Base-by-base conservation (phyloP, 1,284 basidiomycete genomes). In the Fomitopsis pinicola region DNA sequence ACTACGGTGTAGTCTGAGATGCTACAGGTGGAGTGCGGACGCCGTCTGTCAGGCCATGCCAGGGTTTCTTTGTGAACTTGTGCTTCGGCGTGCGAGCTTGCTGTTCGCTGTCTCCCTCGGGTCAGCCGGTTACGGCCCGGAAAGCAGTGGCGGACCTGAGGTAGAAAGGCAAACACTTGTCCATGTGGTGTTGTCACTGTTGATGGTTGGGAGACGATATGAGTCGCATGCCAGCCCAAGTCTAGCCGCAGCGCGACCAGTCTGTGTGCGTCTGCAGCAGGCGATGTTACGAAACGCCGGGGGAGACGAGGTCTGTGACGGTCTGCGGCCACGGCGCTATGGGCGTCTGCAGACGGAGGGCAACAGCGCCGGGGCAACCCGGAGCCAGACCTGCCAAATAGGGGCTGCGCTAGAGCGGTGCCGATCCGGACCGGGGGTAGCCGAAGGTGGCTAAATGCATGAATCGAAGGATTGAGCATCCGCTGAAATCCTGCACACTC, bases 341-440 rank as follows among this genome's bases (percentile, higher is more conserved):
- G 52, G 52, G 52, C 52, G 52, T 19, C 52, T 53, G 52, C 17
- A 17, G 33, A 52, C 28, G 48, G 48, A 30, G 48, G 33, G 35
- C 33, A 36, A 54, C 35, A 50, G 48, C 48, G 48, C 48, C 46
- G 48, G 48, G 28, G 28, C 14, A 22, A 33, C 14, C 28, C 48
- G 52, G 52, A 54, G 52, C n/a, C 52, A 15, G 12, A 38, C 52
- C 52, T 54, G 52, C 52, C 52, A 36, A 9, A 36, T 54, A 6
- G 17, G 52, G 52, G 52, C 7, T 36, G 33, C 36, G 26, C 19
- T 30, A 36, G 52, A 53, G 52, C 52, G 52, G 35, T 36, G 35
- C 52, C 52, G 52, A 54, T 26, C 52, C 52, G 52, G 52, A 54
- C 52, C 52, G 52, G 52, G 52, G n/a, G 36, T 54, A 22, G 52